Conservation (phyloP, 768 basidiomycete species). For the Flagelloscypha sp. region DNA sequence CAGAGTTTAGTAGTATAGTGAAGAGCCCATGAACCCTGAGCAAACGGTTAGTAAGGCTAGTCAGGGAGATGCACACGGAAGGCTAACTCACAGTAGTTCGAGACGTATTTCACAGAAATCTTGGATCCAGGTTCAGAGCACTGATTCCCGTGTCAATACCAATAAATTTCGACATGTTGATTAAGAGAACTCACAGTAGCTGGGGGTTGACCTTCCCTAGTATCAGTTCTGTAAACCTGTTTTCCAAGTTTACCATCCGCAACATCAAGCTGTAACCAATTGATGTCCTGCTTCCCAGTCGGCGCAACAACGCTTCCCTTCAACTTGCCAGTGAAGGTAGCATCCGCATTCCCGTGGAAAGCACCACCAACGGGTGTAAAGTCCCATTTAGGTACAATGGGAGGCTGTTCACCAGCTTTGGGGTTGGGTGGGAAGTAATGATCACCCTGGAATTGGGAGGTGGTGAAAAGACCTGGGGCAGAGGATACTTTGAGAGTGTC, state of each 20-base stretch:
- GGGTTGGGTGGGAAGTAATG: conserved; percentile 37
- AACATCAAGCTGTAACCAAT: conserved; percentile 31
- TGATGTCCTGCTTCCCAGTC: conserved; percentile 21
- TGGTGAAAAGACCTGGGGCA: too few species aligned
- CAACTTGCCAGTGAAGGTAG: conserved; percentile 25
- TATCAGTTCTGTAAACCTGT: conserved; percentile 30
- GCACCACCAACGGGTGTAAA: conserved; percentile 23
- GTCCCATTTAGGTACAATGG: conserved; percentile 32
- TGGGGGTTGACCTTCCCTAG: conserved; percentile 33
- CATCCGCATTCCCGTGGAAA: conserved; percentile 29
- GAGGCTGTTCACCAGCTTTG: conserved; percentile 19
- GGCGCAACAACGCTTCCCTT: conserved; percentile 23
- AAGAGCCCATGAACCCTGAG: too few species aligned
- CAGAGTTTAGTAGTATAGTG: too few species aligned
- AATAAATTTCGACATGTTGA: not conserved
- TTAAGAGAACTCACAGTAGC: conserved; percentile 13
- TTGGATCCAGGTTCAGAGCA: conserved; percentile 33
- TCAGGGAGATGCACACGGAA: too few species aligned
- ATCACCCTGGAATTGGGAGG: conserved; percentile 17
- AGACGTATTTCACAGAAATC: conserved; percentile 41
- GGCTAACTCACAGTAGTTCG: conserved; percentile 52
- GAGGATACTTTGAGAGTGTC: too few species aligned
- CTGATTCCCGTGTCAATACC: conserved; percentile 11
- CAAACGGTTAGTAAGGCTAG: too few species aligned
- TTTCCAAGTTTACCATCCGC: conserved; percentile 29